Conservation (phyloP, 495 filamentous ascomycete genomes). For the Penicillium flavigenum region DNA sequence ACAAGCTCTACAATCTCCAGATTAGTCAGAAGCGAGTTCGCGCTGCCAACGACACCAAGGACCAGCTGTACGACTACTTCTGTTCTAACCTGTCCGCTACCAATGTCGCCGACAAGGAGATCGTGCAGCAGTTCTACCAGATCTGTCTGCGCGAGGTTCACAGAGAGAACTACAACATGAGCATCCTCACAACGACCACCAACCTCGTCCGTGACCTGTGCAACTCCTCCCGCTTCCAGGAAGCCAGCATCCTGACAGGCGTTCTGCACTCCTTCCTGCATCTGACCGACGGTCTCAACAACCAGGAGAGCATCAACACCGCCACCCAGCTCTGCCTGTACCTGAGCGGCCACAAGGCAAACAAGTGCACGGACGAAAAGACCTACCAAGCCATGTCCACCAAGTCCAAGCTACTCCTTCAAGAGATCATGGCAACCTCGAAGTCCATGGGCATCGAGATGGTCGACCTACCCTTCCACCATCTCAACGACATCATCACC, state of each 20-base stretch:
- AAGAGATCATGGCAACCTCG: conserved; percentile 50
- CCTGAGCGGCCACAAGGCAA: conserved; percentile 50
- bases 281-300: conserved; percentile 52
- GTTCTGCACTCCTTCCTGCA: conserved; percentile 57
- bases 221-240: conserved; percentile 43
- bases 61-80: conserved; percentile 54
- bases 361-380: conserved; percentile 39
- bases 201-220: conserved; percentile 43
- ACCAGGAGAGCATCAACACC: conserved; percentile 46
- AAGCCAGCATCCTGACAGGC: conserved; percentile 53
- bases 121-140: conserved; percentile 46
- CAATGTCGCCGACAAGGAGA: conserved; percentile 37
- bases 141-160: conserved; percentile 52
- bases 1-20: conserved; percentile 54
- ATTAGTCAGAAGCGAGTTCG: conserved; percentile 42
- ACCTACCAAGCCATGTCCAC: conserved; percentile 48
- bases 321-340: conserved; percentile 57
- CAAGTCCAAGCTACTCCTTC: conserved; percentile 54
- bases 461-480: conserved; percentile 48
- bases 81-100: conserved; percentile 54
- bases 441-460: conserved; percentile 53
- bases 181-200: conserved; percentile 44
- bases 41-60: conserved; percentile 46
- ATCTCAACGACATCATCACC: conserved; percentile 55
- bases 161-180: conserved; percentile 38